Conservation (phyloP, 148 eudicot species). For the Rhododendron henanense region DNA sequence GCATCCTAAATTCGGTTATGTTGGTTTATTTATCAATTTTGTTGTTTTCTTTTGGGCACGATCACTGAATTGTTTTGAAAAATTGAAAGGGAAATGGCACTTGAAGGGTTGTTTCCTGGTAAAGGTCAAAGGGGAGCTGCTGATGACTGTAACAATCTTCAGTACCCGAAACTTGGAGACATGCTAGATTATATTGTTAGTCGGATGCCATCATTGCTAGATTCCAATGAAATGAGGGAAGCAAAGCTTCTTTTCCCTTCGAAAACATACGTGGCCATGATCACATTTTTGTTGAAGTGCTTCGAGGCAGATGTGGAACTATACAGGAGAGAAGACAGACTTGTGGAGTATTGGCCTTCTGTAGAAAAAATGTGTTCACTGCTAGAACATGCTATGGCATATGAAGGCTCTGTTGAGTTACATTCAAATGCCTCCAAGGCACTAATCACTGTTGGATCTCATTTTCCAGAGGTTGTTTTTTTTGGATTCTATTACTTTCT, state of each 20-base stretch:
- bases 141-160: constrained; percentile 31
- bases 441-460: constrained; percentile 60
- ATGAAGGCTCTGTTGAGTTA: constrained; percentile 88
- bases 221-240: constrained; percentile 47
- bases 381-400: constrained; percentile 85
- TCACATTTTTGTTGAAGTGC: constrained; percentile 79
- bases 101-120: constrained; percentile 72
- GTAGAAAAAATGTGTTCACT: constrained; percentile 65
- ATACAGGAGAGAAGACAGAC: constrained; percentile 25
- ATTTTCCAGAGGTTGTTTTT: constrained; percentile 77
- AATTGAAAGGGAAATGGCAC: constrained; percentile 72
- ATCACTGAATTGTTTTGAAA: not conserved
- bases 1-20: not conserved
- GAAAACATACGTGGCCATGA: constrained; percentile 69
- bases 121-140: constrained; percentile 50
- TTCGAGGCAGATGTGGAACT: constrained; percentile 61
- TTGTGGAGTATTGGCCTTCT: constrained; percentile 38
- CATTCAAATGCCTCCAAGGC: constrained; percentile 83
- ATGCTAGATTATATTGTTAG: constrained; percentile 66
- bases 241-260: constrained; percentile 70
- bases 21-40: not conserved
- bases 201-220: constrained; percentile 61
- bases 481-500: not conserved
- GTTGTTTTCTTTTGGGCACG: not conserved
- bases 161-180: constrained; percentile 67